Base-by-base conservation (phyloP, 768 basidiomycete genomes). In the Boletus subcaerulescens region DNA sequence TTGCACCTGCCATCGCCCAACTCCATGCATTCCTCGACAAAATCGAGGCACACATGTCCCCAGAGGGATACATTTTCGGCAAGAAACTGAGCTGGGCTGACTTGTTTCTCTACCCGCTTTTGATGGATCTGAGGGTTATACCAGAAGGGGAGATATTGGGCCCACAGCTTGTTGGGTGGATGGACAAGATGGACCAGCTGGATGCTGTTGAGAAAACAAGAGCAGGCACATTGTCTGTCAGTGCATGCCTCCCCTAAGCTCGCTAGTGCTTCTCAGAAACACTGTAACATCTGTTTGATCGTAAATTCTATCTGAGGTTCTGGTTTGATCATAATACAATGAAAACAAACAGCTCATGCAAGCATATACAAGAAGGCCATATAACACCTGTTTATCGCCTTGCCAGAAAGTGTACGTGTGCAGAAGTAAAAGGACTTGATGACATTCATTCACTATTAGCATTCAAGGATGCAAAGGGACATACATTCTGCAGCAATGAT, bases 21-120 rank as follows among this genome's bases (percentile, higher is more conserved):
- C 55, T 71, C 33, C 48, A 38, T 2, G 45, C 31, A 9, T 58
- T 69, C 45, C 63, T 71, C 29, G 17, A 36, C 24, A 31, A 4
- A 10, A n/a, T 32, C 14, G 69, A 71, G 45, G 58, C 54, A 0
- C 22, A 41, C 18, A 71, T 71, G 67, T 58, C 65, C 18, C 60
- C 60, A 1, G 54, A 63, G 6, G 71, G 71, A 14, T 71, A 65
- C 20, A 49, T 65, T 2, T 72, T 71, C 52, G 69, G 69, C 6
- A 53, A 57, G 13, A 55, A 60, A 38, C n/a, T 67, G 43, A 63
- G 52, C 6, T 71, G 69, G 69, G 69, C 71, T 13, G 69, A 71
- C 55, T 69, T 72, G 48, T 72, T 72, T 62, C 62, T 71, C 13
- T 72, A 51, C 40, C 65, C 69, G 3, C 65, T 72, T 2, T 52